Percentiles rank a stretch among this genome's conserved stretches.
phyloP scores from a whole-genome alignment of 2,329 filamentous ascomycete species.

The Penicillium sp. region DNA sequence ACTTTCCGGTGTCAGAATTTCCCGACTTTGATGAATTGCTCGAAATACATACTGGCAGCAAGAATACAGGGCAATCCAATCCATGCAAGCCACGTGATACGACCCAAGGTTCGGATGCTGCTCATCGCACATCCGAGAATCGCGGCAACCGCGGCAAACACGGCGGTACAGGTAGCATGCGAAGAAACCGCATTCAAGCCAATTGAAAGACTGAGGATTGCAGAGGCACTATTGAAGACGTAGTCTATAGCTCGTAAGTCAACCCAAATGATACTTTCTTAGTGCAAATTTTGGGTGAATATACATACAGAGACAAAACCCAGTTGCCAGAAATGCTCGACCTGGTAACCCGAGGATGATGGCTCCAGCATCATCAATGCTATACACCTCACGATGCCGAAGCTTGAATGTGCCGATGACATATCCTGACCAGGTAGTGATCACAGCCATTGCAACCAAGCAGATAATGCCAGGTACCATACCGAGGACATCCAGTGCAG shows the following conservation, averaged over 20 bases:
- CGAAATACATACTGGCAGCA: constrained; percentile 13
- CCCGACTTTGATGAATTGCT: too few species aligned
- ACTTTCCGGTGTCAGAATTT: constrained; percentile 13
- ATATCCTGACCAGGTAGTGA: constrained; percentile 53
- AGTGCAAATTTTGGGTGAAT: too few species aligned
- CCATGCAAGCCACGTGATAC: constrained; percentile 38
- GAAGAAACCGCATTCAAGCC: constrained; percentile 41
- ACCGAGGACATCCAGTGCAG: background rate
- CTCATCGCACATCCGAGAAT: constrained; percentile 22
- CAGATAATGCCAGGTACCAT: background rate
- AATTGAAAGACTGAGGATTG: constrained; percentile 46
- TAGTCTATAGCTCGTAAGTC: constrained; percentile 19
- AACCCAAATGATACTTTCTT: background rate
- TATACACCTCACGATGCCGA: constrained; percentile 56
- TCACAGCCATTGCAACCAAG: background rate
- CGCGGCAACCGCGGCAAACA: constrained; percentile 25
- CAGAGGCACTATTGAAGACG: constrained; percentile 44
- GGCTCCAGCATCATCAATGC: constrained; percentile 58
- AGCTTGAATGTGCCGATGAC: constrained; percentile 55
- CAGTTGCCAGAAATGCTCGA: constrained; percentile 38
- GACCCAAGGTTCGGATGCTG: constrained; percentile 38
- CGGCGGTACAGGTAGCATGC: constrained; percentile 34
- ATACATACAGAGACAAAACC: constrained; percentile 34
- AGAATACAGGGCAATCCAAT: constrained; percentile 23
- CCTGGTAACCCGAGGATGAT: constrained; percentile 57